Conservation (phyloP, 2,329 filamentous ascomycete species). For the Stachybotrys elegans region DNA sequence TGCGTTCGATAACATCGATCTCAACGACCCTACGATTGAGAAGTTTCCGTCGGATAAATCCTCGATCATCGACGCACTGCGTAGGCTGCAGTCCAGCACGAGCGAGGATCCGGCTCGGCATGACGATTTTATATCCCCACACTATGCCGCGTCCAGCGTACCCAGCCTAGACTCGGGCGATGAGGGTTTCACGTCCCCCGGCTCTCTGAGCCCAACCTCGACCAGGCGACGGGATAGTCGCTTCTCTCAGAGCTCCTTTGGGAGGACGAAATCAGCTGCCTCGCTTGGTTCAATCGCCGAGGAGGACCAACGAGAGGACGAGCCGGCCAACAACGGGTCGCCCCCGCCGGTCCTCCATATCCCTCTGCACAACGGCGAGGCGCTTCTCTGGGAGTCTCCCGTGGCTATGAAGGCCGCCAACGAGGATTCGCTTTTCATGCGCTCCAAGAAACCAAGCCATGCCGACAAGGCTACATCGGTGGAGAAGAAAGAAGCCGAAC, state of each 20-base stretch:
- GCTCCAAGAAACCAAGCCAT: too few species aligned
- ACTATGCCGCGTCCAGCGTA: constrained; percentile 27
- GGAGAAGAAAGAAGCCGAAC: too few species aligned
- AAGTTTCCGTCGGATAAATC: constrained; percentile 39
- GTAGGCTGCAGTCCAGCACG: constrained; percentile 39
- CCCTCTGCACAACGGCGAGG: too few species aligned
- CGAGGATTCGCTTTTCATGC: too few species aligned
- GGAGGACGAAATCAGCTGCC: constrained; percentile 29
- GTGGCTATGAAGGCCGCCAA: too few species aligned
- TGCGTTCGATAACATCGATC: constrained; percentile 22
- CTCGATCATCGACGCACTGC: constrained; percentile 39
- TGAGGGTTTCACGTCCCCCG: constrained; percentile 28
- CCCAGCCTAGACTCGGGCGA: constrained; percentile 31
- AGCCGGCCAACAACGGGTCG: too few species aligned
- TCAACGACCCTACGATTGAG: constrained; percentile 44
- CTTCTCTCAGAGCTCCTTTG: constrained; percentile 25
- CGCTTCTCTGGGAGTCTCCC: too few species aligned
- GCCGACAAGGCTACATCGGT: too few species aligned
- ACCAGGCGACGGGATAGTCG: constrained; percentile 26
- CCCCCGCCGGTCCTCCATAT: too few species aligned
- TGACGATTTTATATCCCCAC: constrained; percentile 29
- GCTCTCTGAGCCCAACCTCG: constrained; percentile 26
- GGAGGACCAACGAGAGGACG: constrained; percentile 18
- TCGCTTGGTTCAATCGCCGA: constrained; percentile 44
- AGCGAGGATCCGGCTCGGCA: constrained; percentile 32